Base-by-base conservation (phyloP, 768 basidiomycete genomes). In the Pholiota microspora region DNA sequence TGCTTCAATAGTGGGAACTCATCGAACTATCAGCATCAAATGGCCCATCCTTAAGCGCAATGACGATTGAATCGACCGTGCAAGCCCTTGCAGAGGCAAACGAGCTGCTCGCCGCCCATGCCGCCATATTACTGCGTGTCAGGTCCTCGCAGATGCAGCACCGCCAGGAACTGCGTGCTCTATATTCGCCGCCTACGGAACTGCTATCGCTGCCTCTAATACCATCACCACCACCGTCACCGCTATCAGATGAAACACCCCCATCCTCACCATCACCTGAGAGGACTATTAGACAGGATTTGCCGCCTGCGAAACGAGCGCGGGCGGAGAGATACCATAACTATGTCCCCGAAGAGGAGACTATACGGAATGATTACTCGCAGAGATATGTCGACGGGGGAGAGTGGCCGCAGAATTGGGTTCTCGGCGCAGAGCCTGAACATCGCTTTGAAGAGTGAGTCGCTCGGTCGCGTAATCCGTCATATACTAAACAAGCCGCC, bases 301-400 rank as follows among this genome's bases (percentile, higher is more conserved):
- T 68, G 4, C 80, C 86, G 0, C 84, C 85, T n/a, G 79, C 84
- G 5, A 94, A 94, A 66, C 82, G 83, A 3, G 88, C 89, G 0
- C 80, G 90, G 3, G 73, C 82, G 5, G 77, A 80, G 18, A 78
- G 88, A 31, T 94, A 92, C 59, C 67, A 68, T 29, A 94, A 95
- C 64, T 95, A 96, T 60, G 80, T 94, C 13, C 87, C 91, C 1
- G 92, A 94, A 57, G 96, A 99, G 66, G 96, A 99, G 69, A 98
- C 94, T 0, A 90, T 99, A 40, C 81, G 97, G 45, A 98, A 97
- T 62, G 95, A 99, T 73, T 94, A 95, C 65, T 92, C 89, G 0
- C 88, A 89, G 69, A 76, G 88, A 59, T 98, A 96, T 69, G 93
- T 95, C 29, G 87, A 92, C 62, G 81, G 89, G 2, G 95, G 94